These are phyloP conservation scores for Eragrostis nindensis DNA, from an alignment of 176 grass and related monocot genomes.

Conservation along the genomic window DNA sequence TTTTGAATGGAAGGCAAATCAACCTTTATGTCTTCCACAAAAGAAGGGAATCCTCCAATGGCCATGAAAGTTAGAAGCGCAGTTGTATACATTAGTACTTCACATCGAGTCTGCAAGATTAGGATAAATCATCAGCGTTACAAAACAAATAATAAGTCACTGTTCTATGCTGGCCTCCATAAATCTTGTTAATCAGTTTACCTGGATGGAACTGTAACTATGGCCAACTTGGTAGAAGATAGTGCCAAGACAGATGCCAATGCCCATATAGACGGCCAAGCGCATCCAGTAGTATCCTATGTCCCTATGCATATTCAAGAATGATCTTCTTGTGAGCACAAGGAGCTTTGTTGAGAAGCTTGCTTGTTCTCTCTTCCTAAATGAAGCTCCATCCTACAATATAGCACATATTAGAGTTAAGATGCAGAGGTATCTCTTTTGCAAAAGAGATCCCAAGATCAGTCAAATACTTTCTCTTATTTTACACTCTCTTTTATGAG, in stretches of 20 bases:
- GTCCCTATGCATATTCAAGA: conserved; percentile 61
- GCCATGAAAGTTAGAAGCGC: conserved; percentile 54
- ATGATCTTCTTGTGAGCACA: conserved; percentile 58
- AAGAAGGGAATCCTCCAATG: conserved; percentile 61
- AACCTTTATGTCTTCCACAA: conserved; percentile 41
- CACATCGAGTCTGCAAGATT: conserved; percentile 50
- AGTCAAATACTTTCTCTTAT: background rate
- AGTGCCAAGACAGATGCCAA: conserved; percentile 57
- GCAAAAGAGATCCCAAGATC: no score
- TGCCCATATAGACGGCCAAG: conserved; percentile 42
- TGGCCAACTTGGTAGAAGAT: conserved; percentile 56
- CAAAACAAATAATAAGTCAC: background rate
- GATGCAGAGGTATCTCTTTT: background rate
- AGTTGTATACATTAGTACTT: conserved; percentile 49
- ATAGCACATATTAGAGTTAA: background rate
- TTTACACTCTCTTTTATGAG: background rate
- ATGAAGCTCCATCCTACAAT: conserved; percentile 39
- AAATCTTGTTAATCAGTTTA: conserved; percentile 7
- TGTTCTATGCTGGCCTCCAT: background rate
- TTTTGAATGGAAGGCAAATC: background rate
- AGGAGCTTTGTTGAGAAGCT: conserved; percentile 42
- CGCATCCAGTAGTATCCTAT: conserved; percentile 69
- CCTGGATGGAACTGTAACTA: conserved; percentile 56
- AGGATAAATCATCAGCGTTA: background rate
- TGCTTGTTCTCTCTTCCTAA: conserved; percentile 41